These are phyloP conservation scores for Aspergillus leporis DNA, from an alignment of 495 filamentous ascomycete species.

Conservation along the genomic window DNA sequence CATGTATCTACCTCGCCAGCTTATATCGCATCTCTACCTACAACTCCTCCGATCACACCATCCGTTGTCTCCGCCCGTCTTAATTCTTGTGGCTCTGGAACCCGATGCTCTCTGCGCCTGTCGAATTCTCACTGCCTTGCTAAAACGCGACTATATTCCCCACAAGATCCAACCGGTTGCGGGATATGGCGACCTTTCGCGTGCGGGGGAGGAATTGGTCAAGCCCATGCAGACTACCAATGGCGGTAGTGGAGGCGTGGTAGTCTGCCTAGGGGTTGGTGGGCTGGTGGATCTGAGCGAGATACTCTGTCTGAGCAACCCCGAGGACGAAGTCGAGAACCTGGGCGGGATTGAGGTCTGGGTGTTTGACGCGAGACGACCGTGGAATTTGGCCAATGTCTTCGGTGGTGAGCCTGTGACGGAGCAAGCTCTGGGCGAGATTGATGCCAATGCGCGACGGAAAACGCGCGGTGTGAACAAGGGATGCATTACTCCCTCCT, in stretches of 20 bases:
- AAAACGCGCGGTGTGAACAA: constrained; percentile 51
- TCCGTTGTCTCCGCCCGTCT: constrained; percentile 80
- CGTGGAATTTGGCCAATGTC: constrained; percentile 94
- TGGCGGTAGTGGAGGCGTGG: constrained; percentile 80
- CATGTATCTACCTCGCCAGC: constrained; percentile 93
- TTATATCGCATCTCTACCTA: constrained; percentile 86
- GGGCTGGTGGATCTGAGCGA: constrained; percentile 83
- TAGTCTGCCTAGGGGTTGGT: constrained; percentile 90
- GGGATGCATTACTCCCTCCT: constrained; percentile 69
- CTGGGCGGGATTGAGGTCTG: constrained; percentile 84
- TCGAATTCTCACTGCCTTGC: constrained; percentile 83
- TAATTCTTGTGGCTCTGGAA: constrained; percentile 92
- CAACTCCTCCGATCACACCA: constrained; percentile 81
- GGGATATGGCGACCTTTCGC: constrained; percentile 86
- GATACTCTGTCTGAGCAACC: constrained; percentile 62
- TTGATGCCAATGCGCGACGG: constrained; percentile 53
- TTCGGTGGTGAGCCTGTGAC: constrained; percentile 70
- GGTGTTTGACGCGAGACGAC: constrained; percentile 86
- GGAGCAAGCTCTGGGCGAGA: constrained; percentile 43
- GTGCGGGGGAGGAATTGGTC: constrained; percentile 73
- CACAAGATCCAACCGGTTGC: constrained; percentile 95
- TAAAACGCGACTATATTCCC: constrained; percentile 96
- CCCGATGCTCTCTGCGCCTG: constrained; percentile 95
- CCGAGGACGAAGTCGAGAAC: constrained; percentile 56
- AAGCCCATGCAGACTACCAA: constrained; percentile 76